Evolutionary conservation across 1,139 yeast genomes (phyloP).

Genomic region (Lodderomyces parapsilosis): DNA sequence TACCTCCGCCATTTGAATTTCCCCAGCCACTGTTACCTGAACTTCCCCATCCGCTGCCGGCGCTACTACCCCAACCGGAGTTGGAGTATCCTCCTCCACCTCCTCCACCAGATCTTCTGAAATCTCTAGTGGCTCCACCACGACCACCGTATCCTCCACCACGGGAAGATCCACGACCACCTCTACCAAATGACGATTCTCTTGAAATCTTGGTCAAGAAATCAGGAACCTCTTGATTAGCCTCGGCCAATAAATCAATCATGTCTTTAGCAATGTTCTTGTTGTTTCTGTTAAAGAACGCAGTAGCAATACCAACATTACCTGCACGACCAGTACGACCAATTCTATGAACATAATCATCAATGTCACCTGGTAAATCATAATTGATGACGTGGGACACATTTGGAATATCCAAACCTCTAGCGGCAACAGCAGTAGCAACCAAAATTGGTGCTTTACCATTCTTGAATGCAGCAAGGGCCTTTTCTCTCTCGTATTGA

Average conservation of each 20-base stretch:
- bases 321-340: conserved; percentile 99
- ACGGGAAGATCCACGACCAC: conserved; percentile 38
- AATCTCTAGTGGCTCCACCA: conserved; percentile 56
- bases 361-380: conserved; percentile 95
- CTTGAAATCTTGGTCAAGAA: conserved; percentile 80
- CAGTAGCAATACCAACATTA: conserved; percentile 96
- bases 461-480: conserved; percentile 81
- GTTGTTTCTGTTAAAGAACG: conserved; percentile 96
- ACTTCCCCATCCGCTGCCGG: conserved; percentile 12
- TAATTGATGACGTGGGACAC: conserved; percentile 97
- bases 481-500: conserved; percentile 97
- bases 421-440: conserved; percentile 98
- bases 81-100: conserved; percentile 22
- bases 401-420: conserved; percentile 99
- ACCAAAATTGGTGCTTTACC: conserved; percentile 92
- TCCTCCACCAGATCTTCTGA: conserved; percentile 49
- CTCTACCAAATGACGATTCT: conserved; percentile 62
- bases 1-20: conserved; percentile 11
- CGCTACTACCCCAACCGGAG: conserved; percentile 22
- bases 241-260: conserved; percentile 85
- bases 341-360: conserved; percentile 98
- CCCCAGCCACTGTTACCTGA: conserved; percentile 7
- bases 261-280: conserved; percentile 85
- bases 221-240: conserved; percentile 95
- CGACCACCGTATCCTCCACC: conserved; percentile 48